Evolutionary conservation across 805 yeast genomes (phyloP).

Genomic region (Starmerella ratchasimensis): DNA sequence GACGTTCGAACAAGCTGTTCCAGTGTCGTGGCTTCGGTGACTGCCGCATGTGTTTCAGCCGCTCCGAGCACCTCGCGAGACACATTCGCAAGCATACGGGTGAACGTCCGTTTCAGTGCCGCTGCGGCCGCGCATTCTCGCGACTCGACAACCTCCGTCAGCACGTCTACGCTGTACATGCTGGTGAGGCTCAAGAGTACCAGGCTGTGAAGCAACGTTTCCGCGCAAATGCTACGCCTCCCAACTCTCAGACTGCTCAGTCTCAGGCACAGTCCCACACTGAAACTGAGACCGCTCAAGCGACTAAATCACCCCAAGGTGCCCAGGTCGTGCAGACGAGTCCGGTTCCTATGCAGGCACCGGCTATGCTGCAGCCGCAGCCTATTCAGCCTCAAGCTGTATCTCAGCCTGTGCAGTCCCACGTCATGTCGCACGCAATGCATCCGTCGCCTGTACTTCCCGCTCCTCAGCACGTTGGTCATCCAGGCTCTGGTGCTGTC

Average conservation of each 20-base stretch:
- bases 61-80: constrained; percentile 84
- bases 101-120: constrained; percentile 82
- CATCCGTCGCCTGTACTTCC: neutral
- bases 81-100: constrained; percentile 92
- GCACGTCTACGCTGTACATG: constrained; percentile 77
- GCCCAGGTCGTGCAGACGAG: no score
- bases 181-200: constrained; percentile 31
- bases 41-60: constrained; percentile 76
- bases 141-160: constrained; percentile 81
- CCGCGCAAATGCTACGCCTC: neutral
- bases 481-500: no score
- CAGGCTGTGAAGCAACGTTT: constrained; percentile 12
- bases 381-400: no score
- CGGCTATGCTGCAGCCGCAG: no score
- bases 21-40: constrained; percentile 78
- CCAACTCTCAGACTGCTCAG: neutral
- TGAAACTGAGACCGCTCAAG: no score
- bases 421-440: no score
- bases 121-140: constrained; percentile 60
- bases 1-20: no score
- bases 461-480: no score
- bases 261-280: no score
- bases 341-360: no score
- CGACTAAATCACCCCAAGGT: no score
- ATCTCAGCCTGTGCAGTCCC: no score